phyloP scores from a whole-genome alignment of 2,329 filamentous ascomycete species.

The Colletotrichum lentis region DNA sequence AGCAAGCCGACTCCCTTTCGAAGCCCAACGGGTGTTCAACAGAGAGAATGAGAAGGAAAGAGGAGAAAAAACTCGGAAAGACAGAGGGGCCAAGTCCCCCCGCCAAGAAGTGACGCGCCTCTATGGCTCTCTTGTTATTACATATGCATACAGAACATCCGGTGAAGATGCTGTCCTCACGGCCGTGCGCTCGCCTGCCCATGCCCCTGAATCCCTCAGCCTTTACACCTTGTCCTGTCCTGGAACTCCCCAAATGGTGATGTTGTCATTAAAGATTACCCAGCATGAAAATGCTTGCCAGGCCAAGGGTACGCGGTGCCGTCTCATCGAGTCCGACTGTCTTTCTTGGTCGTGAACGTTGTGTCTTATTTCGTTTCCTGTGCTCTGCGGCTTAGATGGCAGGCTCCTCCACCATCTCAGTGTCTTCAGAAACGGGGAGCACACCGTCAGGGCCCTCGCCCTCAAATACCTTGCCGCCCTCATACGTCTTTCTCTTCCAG shows the following conservation, averaged over 20 bases:
- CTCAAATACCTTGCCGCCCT: constrained; percentile 60
- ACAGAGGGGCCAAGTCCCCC: neutral
- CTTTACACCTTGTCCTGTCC: constrained; percentile 24
- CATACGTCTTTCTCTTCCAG: constrained; percentile 71
- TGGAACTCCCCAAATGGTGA: constrained; percentile 4
- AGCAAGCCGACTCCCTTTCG: neutral
- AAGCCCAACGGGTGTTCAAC: constrained; percentile 14
- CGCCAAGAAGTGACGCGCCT: neutral
- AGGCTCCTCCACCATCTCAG: constrained; percentile 51
- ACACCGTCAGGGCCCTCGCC: constrained; percentile 65
- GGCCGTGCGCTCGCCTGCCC: constrained; percentile 33
- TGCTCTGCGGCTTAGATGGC: constrained; percentile 7
- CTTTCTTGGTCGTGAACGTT: constrained; percentile 2
- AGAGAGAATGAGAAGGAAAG: constrained; percentile 1
- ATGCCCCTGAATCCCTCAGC: constrained; percentile 37
- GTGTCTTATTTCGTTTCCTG: neutral
- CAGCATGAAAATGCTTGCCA: neutral
- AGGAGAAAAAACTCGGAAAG: neutral
- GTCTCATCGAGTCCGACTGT: neutral
- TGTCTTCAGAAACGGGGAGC: constrained; percentile 51
- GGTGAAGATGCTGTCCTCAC: constrained; percentile 35
- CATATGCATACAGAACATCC: constrained; percentile 32
- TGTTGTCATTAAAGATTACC: constrained; percentile 14
- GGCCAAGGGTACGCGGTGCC: neutral
- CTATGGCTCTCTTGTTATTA: constrained; percentile 11